phyloP scores from a whole-genome alignment of 345 rosid genomes.

The Gossypium stocksii region DNA sequence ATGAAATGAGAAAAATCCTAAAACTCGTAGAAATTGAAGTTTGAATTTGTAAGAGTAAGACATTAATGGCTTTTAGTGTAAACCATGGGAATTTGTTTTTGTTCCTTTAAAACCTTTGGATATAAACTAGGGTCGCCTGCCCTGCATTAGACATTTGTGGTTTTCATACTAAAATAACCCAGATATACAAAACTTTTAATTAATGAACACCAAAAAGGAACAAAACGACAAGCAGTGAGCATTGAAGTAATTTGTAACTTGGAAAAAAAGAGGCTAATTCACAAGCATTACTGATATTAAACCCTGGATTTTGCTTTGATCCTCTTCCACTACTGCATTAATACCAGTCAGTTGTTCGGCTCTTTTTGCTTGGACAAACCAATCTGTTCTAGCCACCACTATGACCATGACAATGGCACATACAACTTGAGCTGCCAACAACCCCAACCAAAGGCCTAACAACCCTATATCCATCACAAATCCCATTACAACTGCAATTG shows the following conservation, averaged over 20 bases:
- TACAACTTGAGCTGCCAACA: slow-evolving; percentile 38
- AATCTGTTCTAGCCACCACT: slow-evolving; percentile 38
- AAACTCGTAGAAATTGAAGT: too few relatives aligned
- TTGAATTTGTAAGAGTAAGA: too few relatives aligned
- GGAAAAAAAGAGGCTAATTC: slow-evolving; percentile 4
- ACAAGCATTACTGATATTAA: slow-evolving; percentile 10
- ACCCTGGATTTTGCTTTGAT: slow-evolving; percentile 14
- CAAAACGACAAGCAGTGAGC: neutral
- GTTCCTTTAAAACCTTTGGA: neutral
- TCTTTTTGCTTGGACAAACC: slow-evolving; percentile 31
- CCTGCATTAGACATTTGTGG: neutral
- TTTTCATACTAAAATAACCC: neutral
- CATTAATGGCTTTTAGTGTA: neutral
- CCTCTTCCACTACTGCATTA: slow-evolving; percentile 1
- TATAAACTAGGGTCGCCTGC: neutral
- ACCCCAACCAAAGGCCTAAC: slow-evolving; percentile 45
- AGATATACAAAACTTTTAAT: neutral
- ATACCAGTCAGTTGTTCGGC: slow-evolving; percentile 37
- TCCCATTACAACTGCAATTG: slow-evolving; percentile 37
- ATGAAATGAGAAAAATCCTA: too few relatives aligned
- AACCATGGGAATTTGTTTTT: neutral
- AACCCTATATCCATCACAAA: slow-evolving; percentile 32
- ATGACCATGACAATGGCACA: slow-evolving; percentile 32
- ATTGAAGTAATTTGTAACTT: neutral
- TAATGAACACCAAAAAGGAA: neutral